Conservation (phyloP, 257 asterid species). For the Apocynum venetum region DNA sequence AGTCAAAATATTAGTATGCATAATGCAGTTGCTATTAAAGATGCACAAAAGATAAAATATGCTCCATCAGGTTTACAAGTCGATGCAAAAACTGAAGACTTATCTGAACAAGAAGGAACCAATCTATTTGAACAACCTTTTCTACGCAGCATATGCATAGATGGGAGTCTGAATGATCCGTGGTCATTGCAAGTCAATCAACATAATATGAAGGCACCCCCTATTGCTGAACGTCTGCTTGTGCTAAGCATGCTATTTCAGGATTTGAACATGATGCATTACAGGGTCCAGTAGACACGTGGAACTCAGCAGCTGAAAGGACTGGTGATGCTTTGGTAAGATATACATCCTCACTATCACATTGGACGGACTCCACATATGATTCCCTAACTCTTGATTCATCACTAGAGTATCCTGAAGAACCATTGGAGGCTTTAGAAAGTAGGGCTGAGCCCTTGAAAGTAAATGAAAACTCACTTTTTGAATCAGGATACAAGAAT, state of each 20-base stretch:
- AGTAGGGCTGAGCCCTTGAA: neutral
- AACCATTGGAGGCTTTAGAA: neutral
- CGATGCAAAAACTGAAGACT: neutral
- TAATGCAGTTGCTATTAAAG: neutral
- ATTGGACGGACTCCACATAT: neutral
- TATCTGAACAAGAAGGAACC: neutral
- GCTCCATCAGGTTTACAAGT: neutral
- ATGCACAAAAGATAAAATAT: neutral
- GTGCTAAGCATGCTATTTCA: neutral
- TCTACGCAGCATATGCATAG: neutral
- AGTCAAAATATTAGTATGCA: neutral
- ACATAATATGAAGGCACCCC: neutral
- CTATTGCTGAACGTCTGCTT: neutral
- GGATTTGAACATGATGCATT: neutral
- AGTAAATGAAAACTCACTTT: neutral
- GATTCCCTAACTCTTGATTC: neutral
- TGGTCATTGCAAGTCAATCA: conserved; percentile 3
- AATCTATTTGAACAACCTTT: conserved; percentile 11
- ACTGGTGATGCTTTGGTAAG: neutral
- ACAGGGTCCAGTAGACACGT: neutral
- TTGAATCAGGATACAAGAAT: neutral
- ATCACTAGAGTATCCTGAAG: neutral
- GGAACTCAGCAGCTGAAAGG: conserved; percentile 1
- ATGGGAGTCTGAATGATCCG: neutral
- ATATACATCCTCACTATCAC: neutral